Percentiles rank a stretch among this genome's conserved stretches.
These are phyloP conservation scores for Corinectria fuckeliana DNA, from an alignment of 2,329 filamentous ascomycete genomes.

Conservation along the genomic window DNA sequence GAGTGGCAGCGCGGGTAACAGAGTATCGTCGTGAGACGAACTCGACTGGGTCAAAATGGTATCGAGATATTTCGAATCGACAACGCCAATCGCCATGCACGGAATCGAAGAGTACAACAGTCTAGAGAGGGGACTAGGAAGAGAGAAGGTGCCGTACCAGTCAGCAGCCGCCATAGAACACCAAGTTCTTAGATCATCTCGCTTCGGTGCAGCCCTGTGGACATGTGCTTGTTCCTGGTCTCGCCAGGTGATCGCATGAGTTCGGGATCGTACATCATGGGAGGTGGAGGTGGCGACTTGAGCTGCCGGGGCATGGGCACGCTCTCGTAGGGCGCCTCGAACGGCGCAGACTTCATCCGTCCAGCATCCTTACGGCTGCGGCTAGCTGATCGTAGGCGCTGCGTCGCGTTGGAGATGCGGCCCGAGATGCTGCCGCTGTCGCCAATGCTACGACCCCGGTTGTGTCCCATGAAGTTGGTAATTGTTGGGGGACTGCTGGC, in stretches of 20 bases:
- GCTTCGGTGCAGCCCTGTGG: constrained; percentile 59
- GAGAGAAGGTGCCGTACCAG: constrained; percentile 17
- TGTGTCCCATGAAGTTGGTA: constrained; percentile 51
- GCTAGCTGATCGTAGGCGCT: constrained; percentile 66
- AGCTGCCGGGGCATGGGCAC: constrained; percentile 42
- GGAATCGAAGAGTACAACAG: constrained; percentile 30
- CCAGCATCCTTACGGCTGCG: constrained; percentile 56
- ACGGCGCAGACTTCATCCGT: constrained; percentile 36
- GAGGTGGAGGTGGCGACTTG: constrained; percentile 47
- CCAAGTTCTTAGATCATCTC: constrained; percentile 58
- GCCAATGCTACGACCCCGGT: constrained; percentile 62
- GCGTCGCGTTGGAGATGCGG: constrained; percentile 63
- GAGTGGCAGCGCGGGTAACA: constrained; percentile 16
- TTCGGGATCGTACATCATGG: constrained; percentile 48
- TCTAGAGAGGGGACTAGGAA: constrained; percentile 31
- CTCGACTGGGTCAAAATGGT: constrained; percentile 20
- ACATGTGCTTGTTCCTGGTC: constrained; percentile 46
- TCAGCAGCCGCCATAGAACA: constrained; percentile 8
- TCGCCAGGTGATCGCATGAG: constrained; percentile 44
- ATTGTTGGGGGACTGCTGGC: constrained; percentile 47
- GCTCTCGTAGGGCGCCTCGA: constrained; percentile 52
- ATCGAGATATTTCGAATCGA: constrained; percentile 30
- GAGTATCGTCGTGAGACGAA: constrained; percentile 16
- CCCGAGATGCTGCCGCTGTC: constrained; percentile 59
- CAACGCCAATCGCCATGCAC: constrained; percentile 52